phyloP scores from a whole-genome alignment of 805 yeast species.

The Kodamaea fukazawae region DNA sequence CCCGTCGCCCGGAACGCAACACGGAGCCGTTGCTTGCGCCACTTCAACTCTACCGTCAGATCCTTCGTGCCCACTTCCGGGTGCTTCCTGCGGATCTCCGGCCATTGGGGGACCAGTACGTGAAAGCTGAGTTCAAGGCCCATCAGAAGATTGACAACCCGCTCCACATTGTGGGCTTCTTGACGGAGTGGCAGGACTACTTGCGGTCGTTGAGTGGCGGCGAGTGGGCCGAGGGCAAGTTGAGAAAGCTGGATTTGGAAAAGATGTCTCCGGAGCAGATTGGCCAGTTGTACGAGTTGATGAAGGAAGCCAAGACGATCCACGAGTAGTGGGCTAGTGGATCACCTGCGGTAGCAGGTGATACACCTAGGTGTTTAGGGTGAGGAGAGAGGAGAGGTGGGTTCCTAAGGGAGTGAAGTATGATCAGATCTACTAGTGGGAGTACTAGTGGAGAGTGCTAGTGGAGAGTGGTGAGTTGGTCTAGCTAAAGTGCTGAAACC shows the following conservation, averaged over 20 bases:
- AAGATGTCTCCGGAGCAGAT: conserved; percentile 91
- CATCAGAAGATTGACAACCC: conserved; percentile 86
- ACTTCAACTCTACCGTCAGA: conserved; percentile 68
- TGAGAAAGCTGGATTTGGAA: conserved; percentile 64
- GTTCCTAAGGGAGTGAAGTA: too few relatives aligned
- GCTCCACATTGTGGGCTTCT: conserved; percentile 86
- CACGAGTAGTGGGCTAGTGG: conserved; percentile 1
- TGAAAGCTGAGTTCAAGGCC: conserved; percentile 82
- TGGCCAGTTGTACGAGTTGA: conserved; percentile 72
- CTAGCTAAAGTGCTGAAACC: too few relatives aligned
- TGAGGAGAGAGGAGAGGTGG: too few relatives aligned
- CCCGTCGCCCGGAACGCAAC: conserved; percentile 40
- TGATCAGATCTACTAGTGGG: too few relatives aligned
- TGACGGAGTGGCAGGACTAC: conserved; percentile 93
- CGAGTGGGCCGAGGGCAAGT: conserved; percentile 39
- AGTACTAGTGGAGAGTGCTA: too few relatives aligned
- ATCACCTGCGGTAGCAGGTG: too few relatives aligned
- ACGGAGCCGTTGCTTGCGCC: conserved; percentile 72
- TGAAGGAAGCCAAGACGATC: conserved; percentile 61
- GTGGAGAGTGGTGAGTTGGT: too few relatives aligned
- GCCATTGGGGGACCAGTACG: conserved; percentile 84
- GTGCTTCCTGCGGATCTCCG: conserved; percentile 67
- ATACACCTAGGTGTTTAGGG: too few relatives aligned
- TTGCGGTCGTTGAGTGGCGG: conserved; percentile 53
- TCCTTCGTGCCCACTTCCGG: conserved; percentile 72